Evolutionary conservation across 768 basidiomycete genomes (phyloP), one percentile per base, ranked within the genome.

Genomic region (Rhodotorula babjevae): DNA sequence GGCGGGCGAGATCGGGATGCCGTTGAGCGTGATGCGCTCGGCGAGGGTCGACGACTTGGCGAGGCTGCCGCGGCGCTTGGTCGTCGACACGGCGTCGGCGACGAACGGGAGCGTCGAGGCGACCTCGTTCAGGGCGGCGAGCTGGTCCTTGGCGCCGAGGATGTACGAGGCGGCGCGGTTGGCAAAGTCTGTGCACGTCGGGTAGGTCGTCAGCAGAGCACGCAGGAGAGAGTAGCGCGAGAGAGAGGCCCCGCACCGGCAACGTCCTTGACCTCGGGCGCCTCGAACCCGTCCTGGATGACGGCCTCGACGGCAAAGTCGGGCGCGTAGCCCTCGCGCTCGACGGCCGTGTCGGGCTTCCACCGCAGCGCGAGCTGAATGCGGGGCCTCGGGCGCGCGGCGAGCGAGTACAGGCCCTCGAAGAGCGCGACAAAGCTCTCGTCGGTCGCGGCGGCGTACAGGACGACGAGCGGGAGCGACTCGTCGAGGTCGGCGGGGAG

Each of bases 311-410:
- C 62, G 18, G 33, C 31, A 27, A 53, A 72, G 15, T 53, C 62
- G 0, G 46, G 31, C 12, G 2, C 3, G 50, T 12, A 55, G 1
- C 16, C 16, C 15, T 33, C 15, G 2, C 10, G 16, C 6, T 36
- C 21, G 15, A n/a, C n/a, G 5, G 50, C n/a, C 2, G 60, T 33
- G 56, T 69, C 68, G 18, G 53, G 50, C 42, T 63, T 65, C 64
- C 63, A 73, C 3, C 72, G 63, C 23, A 73, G 18, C 9, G 72
- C 72, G 29, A 73, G 61, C 50, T 73, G 72, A 1, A 73, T 6
- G 11, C 72, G 72, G 27, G 72, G 72, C 5, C 16, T 19, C 40
- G 64, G 64, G 8, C 14, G 8, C n/a, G 57, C 11, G 1, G 72
- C 64, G 27, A 73, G 68, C 0, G 61, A 49, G 60, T 65, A 42